These are phyloP conservation scores for Pythium sukuiense DNA, from an alignment of 352 stramenopile species.

Conservation along the genomic window DNA sequence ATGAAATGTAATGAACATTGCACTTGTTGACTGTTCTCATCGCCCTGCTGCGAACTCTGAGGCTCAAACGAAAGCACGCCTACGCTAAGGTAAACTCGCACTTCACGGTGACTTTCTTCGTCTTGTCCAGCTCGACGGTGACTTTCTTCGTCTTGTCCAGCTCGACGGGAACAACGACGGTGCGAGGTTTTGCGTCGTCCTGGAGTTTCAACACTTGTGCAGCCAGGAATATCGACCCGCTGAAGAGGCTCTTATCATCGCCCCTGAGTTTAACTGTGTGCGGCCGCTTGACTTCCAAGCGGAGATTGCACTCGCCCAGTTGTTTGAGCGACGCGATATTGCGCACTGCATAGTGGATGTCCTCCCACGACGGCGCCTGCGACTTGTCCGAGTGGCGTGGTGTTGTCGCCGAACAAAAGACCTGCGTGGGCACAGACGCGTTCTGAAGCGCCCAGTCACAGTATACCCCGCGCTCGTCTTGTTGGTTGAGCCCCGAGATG, in stretches of 20 bases:
- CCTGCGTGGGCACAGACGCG: slow-evolving; percentile 11
- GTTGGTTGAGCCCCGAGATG: slow-evolving; percentile 8
- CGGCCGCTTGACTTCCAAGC: slow-evolving; percentile 18
- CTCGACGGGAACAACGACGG: slow-evolving; percentile 9
- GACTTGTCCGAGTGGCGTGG: slow-evolving; percentile 12
- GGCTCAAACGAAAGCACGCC: too few relatives aligned
- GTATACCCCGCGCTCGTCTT: slow-evolving; percentile 9
- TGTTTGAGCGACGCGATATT: slow-evolving; percentile 15
- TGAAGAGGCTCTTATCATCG: slow-evolving; percentile 3
- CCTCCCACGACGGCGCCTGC: slow-evolving; percentile 10
- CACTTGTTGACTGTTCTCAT: too few relatives aligned
- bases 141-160: too few relatives aligned
- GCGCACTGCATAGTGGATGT: slow-evolving; percentile 4
- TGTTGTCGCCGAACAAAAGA: slow-evolving; percentile 16
- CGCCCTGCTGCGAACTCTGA: too few relatives aligned
- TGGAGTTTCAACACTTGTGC: slow-evolving; percentile 9
- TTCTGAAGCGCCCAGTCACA: slow-evolving; percentile 8
- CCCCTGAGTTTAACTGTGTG: not conserved
- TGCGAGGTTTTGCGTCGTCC: slow-evolving; percentile 14
- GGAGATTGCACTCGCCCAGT: slow-evolving; percentile 15
- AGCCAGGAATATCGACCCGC: slow-evolving; percentile 7
- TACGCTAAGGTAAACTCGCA: slow-evolving; percentile 1
- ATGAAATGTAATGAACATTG: too few relatives aligned
- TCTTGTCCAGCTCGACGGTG: slow-evolving; percentile 17
- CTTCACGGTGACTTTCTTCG: slow-evolving; percentile 14